Evolutionary conservation across 202 grass and related monocot genomes (phyloP), one percentile per base, ranked within the genome.

Genomic region (Setaria viridis): DNA sequence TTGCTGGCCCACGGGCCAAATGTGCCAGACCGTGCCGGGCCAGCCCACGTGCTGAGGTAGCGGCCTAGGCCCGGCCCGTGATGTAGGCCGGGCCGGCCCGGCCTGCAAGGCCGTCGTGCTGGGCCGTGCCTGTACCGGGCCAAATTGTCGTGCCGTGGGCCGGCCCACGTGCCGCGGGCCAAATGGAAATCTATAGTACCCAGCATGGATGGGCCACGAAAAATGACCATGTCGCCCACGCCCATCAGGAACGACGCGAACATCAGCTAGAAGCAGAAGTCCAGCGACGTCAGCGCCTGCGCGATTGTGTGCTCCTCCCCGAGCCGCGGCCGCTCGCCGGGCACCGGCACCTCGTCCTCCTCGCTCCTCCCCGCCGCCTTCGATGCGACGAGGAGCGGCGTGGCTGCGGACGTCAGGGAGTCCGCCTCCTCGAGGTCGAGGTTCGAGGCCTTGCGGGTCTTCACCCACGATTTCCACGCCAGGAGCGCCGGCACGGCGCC

Each of bases 241-340:
- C 93, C 96, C 88, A 92, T 86, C 0, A 98, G 82, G 80, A 98
- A 95, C 12, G 96, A 98, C 11, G 90, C 13, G 83, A 98, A 98
- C 71, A 98, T 77, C 14, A 98, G 67, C 96, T 25, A 25, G 25
- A 25, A 25, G 25, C 96, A 98, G 83, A 98, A 98, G n/a, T 98
- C 96, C 2, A 87, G 16, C 20, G 93, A 91, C 39, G 39, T 81
- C 41, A 94, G 58, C 79, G 91, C 85, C 82, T 99, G 86, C 72
- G 73, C 76, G 62, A 99, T 94, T 20, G 93, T 95, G 90, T 99
- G 96, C 47, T 99, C 96, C 54, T 99, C 96, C 13, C 96, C 96
- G 15, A 99, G 89, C 80, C 85, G 79, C 77, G 88, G 93, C 43
- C 62, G 72, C 63, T 67, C 69, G 47, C 78, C 83, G 55, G 45